Base-by-base conservation (phyloP, 1,139 yeast species). In the Yamadazyma pseudoaaseri region DNA sequence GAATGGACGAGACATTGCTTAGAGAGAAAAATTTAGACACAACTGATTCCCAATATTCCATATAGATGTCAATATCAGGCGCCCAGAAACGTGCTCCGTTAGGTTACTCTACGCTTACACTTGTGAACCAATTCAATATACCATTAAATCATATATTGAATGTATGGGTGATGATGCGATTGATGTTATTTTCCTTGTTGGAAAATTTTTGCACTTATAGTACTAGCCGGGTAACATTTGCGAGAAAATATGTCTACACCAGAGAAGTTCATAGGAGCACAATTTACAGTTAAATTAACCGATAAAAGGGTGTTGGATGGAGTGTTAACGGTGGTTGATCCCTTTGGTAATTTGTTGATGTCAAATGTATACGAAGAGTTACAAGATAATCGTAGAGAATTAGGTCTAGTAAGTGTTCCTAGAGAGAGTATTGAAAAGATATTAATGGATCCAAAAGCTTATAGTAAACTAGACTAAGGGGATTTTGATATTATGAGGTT, bases 21-120 rank as follows among this genome's bases (percentile, higher is more conserved):
- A n/a, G n/a, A n/a, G n/a, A n/a, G 21, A 18, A 18, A 18, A 18
- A 10, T 69, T 59, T 69, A 67, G 75, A 57, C 73, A 64, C 75
- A 69, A 69, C 76, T 70, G 76, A 70, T 70, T 70, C 76, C 76
- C 74, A 69, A 59, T 65, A 65, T 65, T 59, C 70, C 75, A 70
- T 55, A 40, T 39, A 46, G 44, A 42, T 52, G 70, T 70, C 76
- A 68, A 67, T 66, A 68, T 57, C 76, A 60, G 76, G 76, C 74
- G 76, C 76, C 76, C 76, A 70, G 76, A 59, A 70, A 69, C 75
- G 75, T 69, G 73, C 75, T 62, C 70, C 71, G 45, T 41, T 44
- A 41, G 65, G 63, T 67, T 55, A 31, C 35, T 70, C 64, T 70
- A 65, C 74, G 74, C 75, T 14, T 36, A 43, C 46, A 56, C 59